phyloP scores from a whole-genome alignment of 2,329 filamentous ascomycete species.

The Rhinocladiella mackenziei region DNA sequence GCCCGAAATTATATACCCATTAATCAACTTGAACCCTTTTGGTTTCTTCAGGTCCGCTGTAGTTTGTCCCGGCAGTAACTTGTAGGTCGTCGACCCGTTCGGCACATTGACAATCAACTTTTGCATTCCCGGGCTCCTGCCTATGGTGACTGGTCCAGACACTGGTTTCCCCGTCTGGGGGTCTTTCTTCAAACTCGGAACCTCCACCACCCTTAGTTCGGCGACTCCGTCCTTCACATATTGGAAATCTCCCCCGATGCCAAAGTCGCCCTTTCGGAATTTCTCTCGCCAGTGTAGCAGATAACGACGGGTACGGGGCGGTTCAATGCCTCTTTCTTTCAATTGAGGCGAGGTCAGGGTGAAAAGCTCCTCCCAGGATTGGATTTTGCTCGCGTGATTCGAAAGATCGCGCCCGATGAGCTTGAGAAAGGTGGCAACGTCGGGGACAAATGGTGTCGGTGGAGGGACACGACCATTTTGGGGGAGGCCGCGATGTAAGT shows the following conservation, averaged over 20 bases:
- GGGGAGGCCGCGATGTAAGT: conserved; percentile 20
- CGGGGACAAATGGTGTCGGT: conserved; percentile 58
- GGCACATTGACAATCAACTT: conserved; percentile 59
- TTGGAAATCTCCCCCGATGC: conserved; percentile 76
- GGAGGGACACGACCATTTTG: conserved; percentile 50
- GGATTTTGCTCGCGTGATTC: conserved; percentile 79
- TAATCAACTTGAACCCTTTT: conserved; percentile 63
- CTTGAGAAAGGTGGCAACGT: conserved; percentile 72
- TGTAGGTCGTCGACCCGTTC: conserved; percentile 55
- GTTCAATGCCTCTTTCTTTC: conserved; percentile 79
- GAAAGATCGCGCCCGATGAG: conserved; percentile 84
- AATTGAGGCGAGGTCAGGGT: conserved; percentile 72
- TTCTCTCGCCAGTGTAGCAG: conserved; percentile 82
- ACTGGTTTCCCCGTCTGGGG: conserved; percentile 33
- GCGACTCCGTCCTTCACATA: conserved; percentile 63
- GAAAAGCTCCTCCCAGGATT: conserved; percentile 88
- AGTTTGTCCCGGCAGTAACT: conserved; percentile 39
- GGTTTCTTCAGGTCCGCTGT: conserved; percentile 52
- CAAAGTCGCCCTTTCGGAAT: conserved; percentile 72
- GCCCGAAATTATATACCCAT: conserved; percentile 67
- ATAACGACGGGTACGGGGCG: conserved; percentile 75
- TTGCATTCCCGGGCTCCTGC: conserved; percentile 51
- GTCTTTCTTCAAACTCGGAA: conserved; percentile 41
- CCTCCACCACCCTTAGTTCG: conserved; percentile 56
- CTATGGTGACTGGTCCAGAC: conserved; percentile 33